phyloP scores from a whole-genome alignment of 108 stramenopile species.

The Epithemia pelagica region DNA sequence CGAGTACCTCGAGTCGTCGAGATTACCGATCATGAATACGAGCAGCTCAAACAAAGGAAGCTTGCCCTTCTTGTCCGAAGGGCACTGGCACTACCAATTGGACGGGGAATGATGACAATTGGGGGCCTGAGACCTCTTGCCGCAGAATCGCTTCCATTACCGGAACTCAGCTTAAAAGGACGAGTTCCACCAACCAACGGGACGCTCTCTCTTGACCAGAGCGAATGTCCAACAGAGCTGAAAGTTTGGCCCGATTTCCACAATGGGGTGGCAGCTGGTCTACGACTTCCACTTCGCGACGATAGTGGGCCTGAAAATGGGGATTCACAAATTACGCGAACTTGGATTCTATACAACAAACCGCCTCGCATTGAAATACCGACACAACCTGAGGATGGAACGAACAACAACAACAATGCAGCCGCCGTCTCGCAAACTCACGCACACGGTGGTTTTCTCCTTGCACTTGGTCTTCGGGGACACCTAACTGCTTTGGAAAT shows the following conservation, averaged over 20 bases:
- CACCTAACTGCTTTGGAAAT: slow-evolving; percentile 88
- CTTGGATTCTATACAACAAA: slow-evolving; percentile 95
- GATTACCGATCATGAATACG: slow-evolving; percentile 86
- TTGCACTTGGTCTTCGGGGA: slow-evolving; percentile 92
- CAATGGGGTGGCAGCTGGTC: slow-evolving; percentile 95
- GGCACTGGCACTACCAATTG: slow-evolving; percentile 80
- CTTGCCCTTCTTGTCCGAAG: slow-evolving; percentile 78
- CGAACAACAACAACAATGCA: slow-evolving; percentile 5
- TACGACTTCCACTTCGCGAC: slow-evolving; percentile 60
- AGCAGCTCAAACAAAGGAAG: slow-evolving; percentile 78
- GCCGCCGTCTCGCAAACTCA: slow-evolving; percentile 25
- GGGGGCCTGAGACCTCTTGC: slow-evolving; percentile 73
- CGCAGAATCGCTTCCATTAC: slow-evolving; percentile 84
- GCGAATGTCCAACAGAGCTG: slow-evolving; percentile 56
- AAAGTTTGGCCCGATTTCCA: slow-evolving; percentile 97
- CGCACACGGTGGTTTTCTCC: slow-evolving; percentile 88
- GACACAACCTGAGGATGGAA: slow-evolving; percentile 18
- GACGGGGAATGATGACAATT: slow-evolving; percentile 95
- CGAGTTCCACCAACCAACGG: slow-evolving; percentile 89
- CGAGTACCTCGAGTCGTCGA: slow-evolving; percentile 76
- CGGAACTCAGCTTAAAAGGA: slow-evolving; percentile 83
- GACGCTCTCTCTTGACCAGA: slow-evolving; percentile 67
- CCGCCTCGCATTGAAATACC: slow-evolving; percentile 25
- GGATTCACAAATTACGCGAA: slow-evolving; percentile 60
- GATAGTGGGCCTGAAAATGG: slow-evolving; percentile 4